Percentiles rank a stretch among this genome's conserved stretches.
phyloP scores from a whole-genome alignment of 2,329 filamentous ascomycete genomes.

The Microcera coccophila region DNA sequence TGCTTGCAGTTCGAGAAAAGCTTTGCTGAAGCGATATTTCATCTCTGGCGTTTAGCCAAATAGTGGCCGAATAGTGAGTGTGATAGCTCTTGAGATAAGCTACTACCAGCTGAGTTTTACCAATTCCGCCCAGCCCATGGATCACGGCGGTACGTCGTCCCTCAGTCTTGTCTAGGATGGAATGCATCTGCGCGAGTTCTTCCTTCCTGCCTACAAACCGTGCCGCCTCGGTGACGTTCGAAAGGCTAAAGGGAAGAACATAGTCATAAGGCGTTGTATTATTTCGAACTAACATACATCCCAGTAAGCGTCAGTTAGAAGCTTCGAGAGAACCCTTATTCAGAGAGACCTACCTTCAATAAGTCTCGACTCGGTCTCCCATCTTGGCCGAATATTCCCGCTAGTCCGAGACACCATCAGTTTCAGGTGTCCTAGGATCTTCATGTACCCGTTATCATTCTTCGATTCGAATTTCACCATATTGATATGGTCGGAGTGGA shows the following conservation, averaged over 20 bases:
- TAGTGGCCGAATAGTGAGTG: conserved; percentile 35
- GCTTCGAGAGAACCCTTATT: not conserved
- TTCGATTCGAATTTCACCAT: conserved; percentile 4
- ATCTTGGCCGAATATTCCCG: not conserved
- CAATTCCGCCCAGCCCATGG: conserved; percentile 42
- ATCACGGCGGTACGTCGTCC: conserved; percentile 27
- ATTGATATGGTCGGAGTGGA: conserved; percentile 4
- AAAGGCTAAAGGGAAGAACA: conserved; percentile 2
- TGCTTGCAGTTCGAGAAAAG: conserved; percentile 27
- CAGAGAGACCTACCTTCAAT: not conserved
- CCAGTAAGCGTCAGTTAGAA: not conserved
- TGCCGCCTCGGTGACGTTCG: conserved; percentile 1
- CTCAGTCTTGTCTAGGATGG: conserved; percentile 4
- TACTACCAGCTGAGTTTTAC: conserved; percentile 42
- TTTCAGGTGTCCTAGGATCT: not conserved
- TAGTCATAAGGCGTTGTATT: not conserved
- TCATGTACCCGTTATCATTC: conserved; percentile 1
- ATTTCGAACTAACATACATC: conserved; percentile 2
- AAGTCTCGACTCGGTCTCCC: conserved; percentile 1
- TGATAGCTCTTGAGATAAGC: conserved; percentile 34
- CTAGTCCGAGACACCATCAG: not conserved
- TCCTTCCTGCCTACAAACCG: conserved; percentile 17
- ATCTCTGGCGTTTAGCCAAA: conserved; percentile 42
- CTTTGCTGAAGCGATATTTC: conserved; percentile 35
- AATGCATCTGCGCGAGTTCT: conserved; percentile 15